phyloP scores from a whole-genome alignment of 2,329 filamentous ascomycete genomes.

The Parastagonospora avenae region DNA sequence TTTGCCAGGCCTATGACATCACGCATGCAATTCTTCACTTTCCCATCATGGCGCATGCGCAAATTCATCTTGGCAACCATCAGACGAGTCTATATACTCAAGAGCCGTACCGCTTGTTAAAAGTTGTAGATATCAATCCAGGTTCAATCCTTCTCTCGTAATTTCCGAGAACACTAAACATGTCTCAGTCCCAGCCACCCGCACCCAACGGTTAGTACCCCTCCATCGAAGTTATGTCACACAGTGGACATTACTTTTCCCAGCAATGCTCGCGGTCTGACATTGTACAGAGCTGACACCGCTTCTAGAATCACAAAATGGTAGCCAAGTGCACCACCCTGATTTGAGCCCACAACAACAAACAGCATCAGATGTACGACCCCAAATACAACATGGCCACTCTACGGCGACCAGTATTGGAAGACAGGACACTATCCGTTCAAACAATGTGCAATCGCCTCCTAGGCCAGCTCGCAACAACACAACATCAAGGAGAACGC shows the following conservation, averaged over 20 bases:
- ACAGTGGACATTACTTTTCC: background rate
- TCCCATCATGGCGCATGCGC: constrained; percentile 9
- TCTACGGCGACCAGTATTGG: constrained; percentile 22
- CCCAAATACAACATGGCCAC: constrained; percentile 12
- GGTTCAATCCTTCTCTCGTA: background rate
- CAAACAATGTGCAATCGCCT: constrained; percentile 5
- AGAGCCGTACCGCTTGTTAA: background rate
- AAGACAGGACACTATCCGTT: constrained; percentile 15
- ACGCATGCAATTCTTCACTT: constrained; percentile 22
- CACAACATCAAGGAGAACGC: constrained; percentile 13
- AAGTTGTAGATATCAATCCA: too few relatives aligned
- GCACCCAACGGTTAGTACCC: constrained; percentile 7
- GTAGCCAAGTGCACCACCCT: constrained; percentile 1
- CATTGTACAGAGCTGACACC: background rate
- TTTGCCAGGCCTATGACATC: constrained; percentile 23
- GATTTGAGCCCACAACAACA: constrained; percentile 8
- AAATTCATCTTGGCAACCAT: background rate
- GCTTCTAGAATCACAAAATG: constrained; percentile 3
- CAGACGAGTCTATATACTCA: background rate
- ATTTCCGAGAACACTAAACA: constrained; percentile 4
- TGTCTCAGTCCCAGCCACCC: constrained; percentile 12
- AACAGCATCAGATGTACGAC: constrained; percentile 9
- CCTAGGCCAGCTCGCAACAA: constrained; percentile 8
- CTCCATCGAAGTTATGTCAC: background rate
- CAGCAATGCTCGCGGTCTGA: background rate